A percentile compares a stretch with the other conserved stretches of the same genome.
Conservation (phyloP, 169 alveolate species). For the Plasmodium knowlesi region DNA sequence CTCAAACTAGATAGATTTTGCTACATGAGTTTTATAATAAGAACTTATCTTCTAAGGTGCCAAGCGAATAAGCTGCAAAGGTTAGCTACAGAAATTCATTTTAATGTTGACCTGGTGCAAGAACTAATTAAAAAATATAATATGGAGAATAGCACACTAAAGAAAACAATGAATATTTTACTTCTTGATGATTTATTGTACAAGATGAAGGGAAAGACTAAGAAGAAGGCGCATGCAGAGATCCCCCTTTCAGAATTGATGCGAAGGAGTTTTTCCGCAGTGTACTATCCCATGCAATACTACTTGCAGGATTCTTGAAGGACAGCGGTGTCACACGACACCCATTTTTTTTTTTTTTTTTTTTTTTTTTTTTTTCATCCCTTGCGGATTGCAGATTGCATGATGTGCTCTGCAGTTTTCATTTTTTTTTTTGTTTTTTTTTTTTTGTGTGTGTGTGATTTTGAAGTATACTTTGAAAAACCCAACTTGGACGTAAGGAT, state of each 20-base stretch:
- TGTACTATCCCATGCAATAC: slow-evolving; percentile 26
- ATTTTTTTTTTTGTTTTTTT: no score
- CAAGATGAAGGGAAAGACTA: background rate
- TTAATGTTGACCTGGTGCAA: background rate
- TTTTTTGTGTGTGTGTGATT: background rate
- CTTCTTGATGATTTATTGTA: slow-evolving; percentile 19
- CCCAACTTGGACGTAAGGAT: background rate
- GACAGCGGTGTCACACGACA: background rate
- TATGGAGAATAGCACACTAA: background rate
- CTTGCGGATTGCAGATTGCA: background rate
- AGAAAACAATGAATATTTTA: slow-evolving; percentile 10
- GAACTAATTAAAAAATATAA: background rate
- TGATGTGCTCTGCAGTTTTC: background rate
- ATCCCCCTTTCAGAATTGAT: background rate
- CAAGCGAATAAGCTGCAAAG: background rate
- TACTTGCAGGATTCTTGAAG: background rate
- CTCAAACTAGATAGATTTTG: slow-evolving; percentile 13
- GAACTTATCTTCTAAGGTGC: background rate
- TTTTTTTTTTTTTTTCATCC: background rate
- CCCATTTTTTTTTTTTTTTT: background rate
- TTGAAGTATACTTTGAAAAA: background rate
- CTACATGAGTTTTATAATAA: slow-evolving; percentile 14
- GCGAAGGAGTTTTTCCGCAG: background rate
- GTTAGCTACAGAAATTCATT: background rate
- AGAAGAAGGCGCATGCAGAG: background rate